Percentiles rank a stretch among this genome's conserved stretches.
phyloP scores from a whole-genome alignment of 2,329 filamentous ascomycete genomes.

The Sporothrix globosa region DNA sequence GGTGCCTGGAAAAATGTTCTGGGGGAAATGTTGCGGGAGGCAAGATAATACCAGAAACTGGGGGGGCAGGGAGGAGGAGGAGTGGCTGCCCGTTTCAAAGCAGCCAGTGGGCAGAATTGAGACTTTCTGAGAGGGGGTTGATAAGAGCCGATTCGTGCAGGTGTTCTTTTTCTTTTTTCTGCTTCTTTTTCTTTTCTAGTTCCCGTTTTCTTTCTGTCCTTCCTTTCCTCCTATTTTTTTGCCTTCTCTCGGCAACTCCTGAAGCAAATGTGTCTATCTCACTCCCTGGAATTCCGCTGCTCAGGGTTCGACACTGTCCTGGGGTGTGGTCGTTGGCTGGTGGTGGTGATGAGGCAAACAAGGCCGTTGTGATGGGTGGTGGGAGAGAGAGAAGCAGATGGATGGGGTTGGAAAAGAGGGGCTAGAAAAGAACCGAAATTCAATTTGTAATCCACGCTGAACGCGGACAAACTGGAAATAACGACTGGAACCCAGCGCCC shows the following conservation, averaged over 20 bases:
- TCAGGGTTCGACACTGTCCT: background rate
- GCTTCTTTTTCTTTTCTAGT: background rate
- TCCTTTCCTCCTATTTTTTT: background rate
- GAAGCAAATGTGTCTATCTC: background rate
- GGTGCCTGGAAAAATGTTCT: conserved; percentile 29
- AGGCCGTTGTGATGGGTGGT: conserved; percentile 22
- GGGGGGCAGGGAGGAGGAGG: background rate
- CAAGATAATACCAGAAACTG: conserved; percentile 11
- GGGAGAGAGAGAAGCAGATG: conserved; percentile 29
- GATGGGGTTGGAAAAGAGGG: conserved; percentile 37
- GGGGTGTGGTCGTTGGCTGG: conserved; percentile 11
- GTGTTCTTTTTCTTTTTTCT: conserved; percentile 1
- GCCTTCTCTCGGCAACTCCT: background rate
- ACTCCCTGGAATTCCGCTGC: conserved; percentile 1
- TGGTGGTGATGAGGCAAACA: conserved; percentile 28
- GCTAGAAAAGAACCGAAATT: conserved; percentile 35
- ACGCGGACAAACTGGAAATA: conserved; percentile 25
- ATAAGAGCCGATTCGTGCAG: conserved; percentile 24
- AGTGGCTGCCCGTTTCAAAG: conserved; percentile 17
- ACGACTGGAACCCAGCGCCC: background rate
- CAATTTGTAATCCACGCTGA: conserved; percentile 39
- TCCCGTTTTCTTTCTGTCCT: conserved; percentile 4
- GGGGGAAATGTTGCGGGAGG: conserved; percentile 8
- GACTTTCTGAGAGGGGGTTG: conserved; percentile 16
- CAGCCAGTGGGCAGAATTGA: conserved; percentile 7